These are phyloP conservation scores for Fusarium falciforme DNA, from an alignment of 2,329 filamentous ascomycete species.

Conservation along the genomic window DNA sequence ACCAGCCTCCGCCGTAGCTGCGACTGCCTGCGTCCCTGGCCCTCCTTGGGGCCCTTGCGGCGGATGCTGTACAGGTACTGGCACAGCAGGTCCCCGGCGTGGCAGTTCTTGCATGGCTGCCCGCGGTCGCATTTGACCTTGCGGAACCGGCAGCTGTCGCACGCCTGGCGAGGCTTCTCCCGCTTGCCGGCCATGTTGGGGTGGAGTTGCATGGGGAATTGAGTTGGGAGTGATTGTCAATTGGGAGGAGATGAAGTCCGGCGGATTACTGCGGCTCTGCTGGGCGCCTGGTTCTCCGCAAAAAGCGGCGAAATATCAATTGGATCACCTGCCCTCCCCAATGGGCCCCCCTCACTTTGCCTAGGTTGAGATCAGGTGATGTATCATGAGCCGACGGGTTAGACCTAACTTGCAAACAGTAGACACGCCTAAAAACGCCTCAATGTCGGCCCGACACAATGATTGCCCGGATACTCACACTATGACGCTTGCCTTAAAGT, in stretches of 20 bases:
- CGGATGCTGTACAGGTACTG: constrained; percentile 45
- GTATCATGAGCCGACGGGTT: no score
- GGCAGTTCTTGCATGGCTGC: constrained; percentile 45
- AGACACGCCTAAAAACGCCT: not conserved
- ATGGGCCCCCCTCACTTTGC: not conserved
- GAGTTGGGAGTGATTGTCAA: not conserved
- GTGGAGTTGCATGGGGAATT: not conserved
- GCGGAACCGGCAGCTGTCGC: constrained; percentile 47
- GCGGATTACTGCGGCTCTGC: not conserved
- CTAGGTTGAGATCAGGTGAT: no score
- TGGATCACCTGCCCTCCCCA: not conserved
- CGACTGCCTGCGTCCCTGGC: constrained; percentile 42
- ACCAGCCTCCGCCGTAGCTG: constrained; percentile 40
- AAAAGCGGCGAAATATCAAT: not conserved
- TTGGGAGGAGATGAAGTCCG: not conserved
- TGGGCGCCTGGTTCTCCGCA: not conserved
- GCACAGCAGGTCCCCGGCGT: constrained; percentile 41
- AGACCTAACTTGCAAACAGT: no score
- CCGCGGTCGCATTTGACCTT: constrained; percentile 50
- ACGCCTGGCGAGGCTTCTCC: constrained; percentile 33
- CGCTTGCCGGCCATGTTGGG: not conserved
- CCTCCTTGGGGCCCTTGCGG: constrained; percentile 44
- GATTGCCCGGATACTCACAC: not conserved
- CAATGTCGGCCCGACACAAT: not conserved
- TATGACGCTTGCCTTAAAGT: no score